These are phyloP conservation scores for Termitomyces sp. DNA, from an alignment of 768 basidiomycete genomes.

Conservation along the genomic window DNA sequence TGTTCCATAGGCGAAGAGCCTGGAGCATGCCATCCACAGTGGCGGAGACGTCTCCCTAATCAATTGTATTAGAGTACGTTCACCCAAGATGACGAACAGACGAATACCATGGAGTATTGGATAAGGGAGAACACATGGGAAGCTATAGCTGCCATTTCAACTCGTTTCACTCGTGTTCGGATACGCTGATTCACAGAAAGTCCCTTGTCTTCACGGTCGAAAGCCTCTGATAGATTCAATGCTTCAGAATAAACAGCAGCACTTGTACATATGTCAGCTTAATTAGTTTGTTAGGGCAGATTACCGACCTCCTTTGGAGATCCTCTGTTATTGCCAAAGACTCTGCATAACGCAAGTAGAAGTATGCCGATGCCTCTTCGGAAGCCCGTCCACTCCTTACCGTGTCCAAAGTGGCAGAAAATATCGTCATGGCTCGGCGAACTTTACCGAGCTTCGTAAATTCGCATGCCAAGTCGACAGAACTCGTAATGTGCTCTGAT, in stretches of 20 bases:
- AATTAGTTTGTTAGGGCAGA: neutral
- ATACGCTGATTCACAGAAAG: conserved; percentile 53
- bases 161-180: conserved; percentile 44
- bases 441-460: conserved; percentile 74
- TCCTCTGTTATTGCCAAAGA: conserved; percentile 57
- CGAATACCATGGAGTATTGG: conserved; percentile 54
- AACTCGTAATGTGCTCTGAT: conserved; percentile 57
- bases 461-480: conserved; percentile 71
- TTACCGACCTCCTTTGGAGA: conserved; percentile 41
- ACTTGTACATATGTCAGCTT: conserved; percentile 22
- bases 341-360: conserved; percentile 63
- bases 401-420: conserved; percentile 46
- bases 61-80: neutral
- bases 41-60: conserved; percentile 54
- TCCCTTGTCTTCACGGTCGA: conserved; percentile 39
- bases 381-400: conserved; percentile 41
- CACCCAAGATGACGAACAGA: conserved; percentile 1
- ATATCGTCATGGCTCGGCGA: conserved; percentile 60
- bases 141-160: conserved; percentile 73
- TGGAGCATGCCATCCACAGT: conserved; percentile 59
- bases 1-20: conserved; percentile 74
- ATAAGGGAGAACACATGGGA: conserved; percentile 63
- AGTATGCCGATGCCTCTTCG: conserved; percentile 44
- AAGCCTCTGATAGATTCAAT: conserved; percentile 33
- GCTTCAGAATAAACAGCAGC: conserved; percentile 59